Evolutionary conservation across 2,329 filamentous ascomycete genomes (phyloP).

Genomic region (Aspergillus alliaceus): DNA sequence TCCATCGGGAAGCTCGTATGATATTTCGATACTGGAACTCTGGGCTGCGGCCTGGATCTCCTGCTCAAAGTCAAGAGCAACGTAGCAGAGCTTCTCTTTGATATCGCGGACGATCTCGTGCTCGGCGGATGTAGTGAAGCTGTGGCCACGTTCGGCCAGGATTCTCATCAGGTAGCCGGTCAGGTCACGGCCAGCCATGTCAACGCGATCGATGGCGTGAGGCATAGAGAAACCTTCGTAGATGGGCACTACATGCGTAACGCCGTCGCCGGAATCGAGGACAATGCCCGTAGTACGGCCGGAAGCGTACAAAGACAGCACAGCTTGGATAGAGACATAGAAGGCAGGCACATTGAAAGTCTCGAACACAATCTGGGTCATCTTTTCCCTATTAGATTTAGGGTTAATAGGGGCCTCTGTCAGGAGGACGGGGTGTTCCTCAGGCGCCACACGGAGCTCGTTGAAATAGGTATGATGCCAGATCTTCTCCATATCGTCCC

Average conservation of each 20-base stretch:
- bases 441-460: slow-evolving; percentile 98
- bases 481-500: slow-evolving; percentile 99
- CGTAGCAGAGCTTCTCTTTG: slow-evolving; percentile 99
- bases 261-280: slow-evolving; percentile 99
- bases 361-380: slow-evolving; percentile 99
- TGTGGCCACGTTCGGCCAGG: slow-evolving; percentile 97
- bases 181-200: slow-evolving; percentile 99
- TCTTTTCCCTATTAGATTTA: slow-evolving; percentile 99
- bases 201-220: slow-evolving; percentile 99
- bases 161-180: slow-evolving; percentile 99
- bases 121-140: slow-evolving; percentile 99
- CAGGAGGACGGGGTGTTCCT: slow-evolving; percentile 99
- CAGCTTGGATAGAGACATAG: slow-evolving; percentile 99
- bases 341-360: slow-evolving; percentile 99
- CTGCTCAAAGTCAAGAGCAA: slow-evolving; percentile 99
- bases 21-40: slow-evolving; percentile 99
- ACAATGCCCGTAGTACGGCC: slow-evolving; percentile 99
- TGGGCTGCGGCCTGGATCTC: slow-evolving; percentile 99
- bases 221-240: slow-evolving; percentile 99
- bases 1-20: slow-evolving; percentile 98
- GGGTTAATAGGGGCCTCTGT: slow-evolving; percentile 99
- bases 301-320: slow-evolving; percentile 98
- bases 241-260: slow-evolving; percentile 99
- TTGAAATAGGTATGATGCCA: slow-evolving; percentile 99
- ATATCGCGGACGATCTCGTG: slow-evolving; percentile 99